Base-by-base conservation (phyloP, 228 moss, liverwort and hornwort genomes). In the Sphagnum fallax region DNA sequence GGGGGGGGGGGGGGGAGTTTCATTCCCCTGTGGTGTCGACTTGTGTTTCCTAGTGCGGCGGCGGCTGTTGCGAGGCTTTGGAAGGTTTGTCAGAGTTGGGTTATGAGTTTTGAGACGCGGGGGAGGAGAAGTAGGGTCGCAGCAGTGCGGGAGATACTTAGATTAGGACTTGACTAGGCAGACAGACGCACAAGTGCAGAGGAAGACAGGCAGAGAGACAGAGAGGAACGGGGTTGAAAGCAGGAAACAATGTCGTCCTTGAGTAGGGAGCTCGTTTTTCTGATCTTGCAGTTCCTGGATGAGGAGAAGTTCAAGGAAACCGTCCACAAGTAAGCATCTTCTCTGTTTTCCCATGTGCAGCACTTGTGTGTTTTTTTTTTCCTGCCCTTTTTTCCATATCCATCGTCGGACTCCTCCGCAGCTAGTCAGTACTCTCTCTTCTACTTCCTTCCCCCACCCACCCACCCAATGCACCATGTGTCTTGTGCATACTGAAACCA, bases 221-320 rank as follows among this genome's bases (percentile, higher is more conserved):
- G 68, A 57, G 74, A 74, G 69, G 53, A 73, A 73, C 69, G 67
- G 50, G 64, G 73, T 51, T 47, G 71, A 70, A 52, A 74, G 61
- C 83, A 79, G 80, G 87, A 66, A 71, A 80, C 87, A 87, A 97
- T 97, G 97, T 97, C 97, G 81, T 97, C 97, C 69, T 83, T 97
- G 77, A 97, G 97, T 78, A 88, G 97, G 91, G 97, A 97, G 81
- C 97, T 97, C 74, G 97, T 97, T 82, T 97, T 97, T 68, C 89
- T 97, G 74, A 97, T 97, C 82, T 79, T 97, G 78, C 97, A 97
- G 93, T 97, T 97, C 70, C 90, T 97, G 52, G 97, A 97, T 64
- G 97, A 97, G 74, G 97, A 97, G 69, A 97, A 97, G 91, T 97
- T 97, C 73, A 97, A 97, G 79, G 97, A 97, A 82, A 97, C 97